phyloP scores from a whole-genome alignment of 495 filamentous ascomycete species.

The Aspergillus saccharolyticus region DNA sequence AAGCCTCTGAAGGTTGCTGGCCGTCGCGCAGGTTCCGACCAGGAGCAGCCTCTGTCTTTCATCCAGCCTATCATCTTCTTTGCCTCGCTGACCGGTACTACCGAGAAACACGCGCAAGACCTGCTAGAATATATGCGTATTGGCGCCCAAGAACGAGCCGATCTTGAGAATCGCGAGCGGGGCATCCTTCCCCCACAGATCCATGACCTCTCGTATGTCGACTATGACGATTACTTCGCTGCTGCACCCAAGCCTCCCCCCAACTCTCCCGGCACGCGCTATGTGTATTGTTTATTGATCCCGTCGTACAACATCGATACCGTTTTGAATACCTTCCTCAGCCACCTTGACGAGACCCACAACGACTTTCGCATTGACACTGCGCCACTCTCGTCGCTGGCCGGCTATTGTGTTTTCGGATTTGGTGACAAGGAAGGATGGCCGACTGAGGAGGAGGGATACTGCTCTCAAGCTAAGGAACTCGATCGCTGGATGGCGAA shows the following conservation, averaged over 20 bases:
- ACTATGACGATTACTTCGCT: slow-evolving; percentile 89
- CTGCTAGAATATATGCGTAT: slow-evolving; percentile 50
- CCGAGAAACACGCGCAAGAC: slow-evolving; percentile 59
- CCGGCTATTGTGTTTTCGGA: slow-evolving; percentile 91
- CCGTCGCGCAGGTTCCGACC: slow-evolving; percentile 16
- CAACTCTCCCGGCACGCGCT: slow-evolving; percentile 48
- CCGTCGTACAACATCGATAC: slow-evolving; percentile 93
- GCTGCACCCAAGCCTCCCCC: slow-evolving; percentile 46
- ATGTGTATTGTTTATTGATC: slow-evolving; percentile 77
- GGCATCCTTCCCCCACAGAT: slow-evolving; percentile 56
- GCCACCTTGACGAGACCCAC: slow-evolving; percentile 83
- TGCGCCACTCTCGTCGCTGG: slow-evolving; percentile 64
- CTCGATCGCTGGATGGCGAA: slow-evolving; percentile 95
- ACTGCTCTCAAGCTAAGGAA: slow-evolving; percentile 83
- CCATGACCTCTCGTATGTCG: slow-evolving; percentile 76
- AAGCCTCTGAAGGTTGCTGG: slow-evolving; percentile 28
- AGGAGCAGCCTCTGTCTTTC: slow-evolving; percentile 20
- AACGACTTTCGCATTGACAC: slow-evolving; percentile 95
- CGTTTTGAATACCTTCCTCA: slow-evolving; percentile 72
- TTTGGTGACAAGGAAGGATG: slow-evolving; percentile 87
- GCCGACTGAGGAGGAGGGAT: slow-evolving; percentile 85
- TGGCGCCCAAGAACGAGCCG: slow-evolving; percentile 27
- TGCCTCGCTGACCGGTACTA: slow-evolving; percentile 76
- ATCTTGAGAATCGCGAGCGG: slow-evolving; percentile 27
- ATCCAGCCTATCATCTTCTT: slow-evolving; percentile 84